Evolutionary conservation across 306 rosid species (phyloP).

Genomic region (Hylodesmum podocarpum): DNA sequence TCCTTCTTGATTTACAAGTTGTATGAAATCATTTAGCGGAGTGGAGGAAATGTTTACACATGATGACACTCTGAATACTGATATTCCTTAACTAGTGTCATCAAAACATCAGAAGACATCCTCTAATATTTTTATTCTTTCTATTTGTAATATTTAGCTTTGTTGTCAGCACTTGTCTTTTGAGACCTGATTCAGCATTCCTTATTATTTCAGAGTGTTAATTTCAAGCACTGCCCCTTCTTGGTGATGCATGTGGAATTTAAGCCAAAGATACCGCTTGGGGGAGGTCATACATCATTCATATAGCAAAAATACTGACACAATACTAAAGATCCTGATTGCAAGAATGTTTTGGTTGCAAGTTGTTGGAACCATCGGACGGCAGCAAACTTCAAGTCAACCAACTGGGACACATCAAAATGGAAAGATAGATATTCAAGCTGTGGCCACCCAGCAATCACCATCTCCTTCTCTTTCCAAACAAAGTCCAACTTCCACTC

Average conservation of each 20-base stretch:
- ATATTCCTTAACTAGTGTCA: not conserved
- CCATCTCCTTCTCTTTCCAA: constrained; percentile 20
- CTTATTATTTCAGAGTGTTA: constrained; percentile 57
- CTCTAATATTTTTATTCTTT: not conserved
- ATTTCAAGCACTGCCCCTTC: constrained; percentile 67
- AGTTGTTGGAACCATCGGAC: constrained; percentile 1
- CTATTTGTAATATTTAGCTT: not conserved
- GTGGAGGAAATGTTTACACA: not conserved
- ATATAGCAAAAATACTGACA: constrained; percentile 31
- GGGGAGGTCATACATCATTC: constrained; percentile 85
- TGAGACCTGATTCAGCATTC: constrained; percentile 19
- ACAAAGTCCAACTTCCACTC: constrained; percentile 18
- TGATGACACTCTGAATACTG: not conserved
- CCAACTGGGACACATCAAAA: constrained; percentile 9
- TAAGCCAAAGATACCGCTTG: constrained; percentile 79
- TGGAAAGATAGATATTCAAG: constrained; percentile 6
- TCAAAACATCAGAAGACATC: not conserved
- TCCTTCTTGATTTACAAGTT: not conserved
- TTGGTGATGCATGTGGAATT: constrained; percentile 58
- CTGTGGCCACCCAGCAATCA: not conserved
- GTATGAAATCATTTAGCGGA: not conserved
- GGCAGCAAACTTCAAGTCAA: constrained; percentile 9
- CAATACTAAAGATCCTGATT: not conserved
- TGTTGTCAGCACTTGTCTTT: constrained; percentile 6
- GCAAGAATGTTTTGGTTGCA: constrained; percentile 11